Conservation (phyloP, 495 filamentous ascomycete species). For the Astrothelium macrocarpum region DNA sequence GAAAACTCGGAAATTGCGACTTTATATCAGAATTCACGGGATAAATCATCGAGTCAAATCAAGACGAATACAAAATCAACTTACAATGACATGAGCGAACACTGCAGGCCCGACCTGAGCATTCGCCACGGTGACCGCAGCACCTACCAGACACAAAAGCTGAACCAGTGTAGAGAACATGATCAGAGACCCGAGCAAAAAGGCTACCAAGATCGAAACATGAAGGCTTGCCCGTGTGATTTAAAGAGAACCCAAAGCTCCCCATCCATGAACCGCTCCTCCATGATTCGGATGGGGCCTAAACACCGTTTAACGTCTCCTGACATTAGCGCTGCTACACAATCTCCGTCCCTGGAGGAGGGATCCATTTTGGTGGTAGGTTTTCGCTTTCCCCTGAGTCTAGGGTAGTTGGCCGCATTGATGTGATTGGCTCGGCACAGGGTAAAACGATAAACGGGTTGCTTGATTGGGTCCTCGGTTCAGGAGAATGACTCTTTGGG, state of each 20-base stretch:
- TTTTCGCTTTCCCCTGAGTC: background rate
- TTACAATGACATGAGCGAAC: constrained; percentile 1
- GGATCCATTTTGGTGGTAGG: background rate
- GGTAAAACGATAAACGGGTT: background rate
- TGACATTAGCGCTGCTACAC: background rate
- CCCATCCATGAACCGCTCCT: background rate
- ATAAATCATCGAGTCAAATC: too few species aligned
- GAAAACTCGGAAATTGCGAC: background rate
- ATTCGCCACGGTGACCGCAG: background rate
- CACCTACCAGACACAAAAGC: background rate
- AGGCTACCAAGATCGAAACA: background rate
- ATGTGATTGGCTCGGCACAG: background rate
- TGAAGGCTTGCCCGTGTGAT: background rate
- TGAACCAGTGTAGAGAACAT: background rate
- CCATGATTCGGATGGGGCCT: background rate
- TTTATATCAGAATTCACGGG: too few species aligned
- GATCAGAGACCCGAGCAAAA: background rate
- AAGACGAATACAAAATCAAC: background rate
- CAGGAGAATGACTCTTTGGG: background rate
- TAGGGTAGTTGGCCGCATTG: background rate
- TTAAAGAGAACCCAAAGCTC: background rate
- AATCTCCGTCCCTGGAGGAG: background rate
- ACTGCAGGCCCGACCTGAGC: background rate
- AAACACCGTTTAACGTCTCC: background rate
- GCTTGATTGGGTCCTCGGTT: background rate